phyloP scores from a whole-genome alignment of 345 rosid species.

The Lagerstroemia speciosa region DNA sequence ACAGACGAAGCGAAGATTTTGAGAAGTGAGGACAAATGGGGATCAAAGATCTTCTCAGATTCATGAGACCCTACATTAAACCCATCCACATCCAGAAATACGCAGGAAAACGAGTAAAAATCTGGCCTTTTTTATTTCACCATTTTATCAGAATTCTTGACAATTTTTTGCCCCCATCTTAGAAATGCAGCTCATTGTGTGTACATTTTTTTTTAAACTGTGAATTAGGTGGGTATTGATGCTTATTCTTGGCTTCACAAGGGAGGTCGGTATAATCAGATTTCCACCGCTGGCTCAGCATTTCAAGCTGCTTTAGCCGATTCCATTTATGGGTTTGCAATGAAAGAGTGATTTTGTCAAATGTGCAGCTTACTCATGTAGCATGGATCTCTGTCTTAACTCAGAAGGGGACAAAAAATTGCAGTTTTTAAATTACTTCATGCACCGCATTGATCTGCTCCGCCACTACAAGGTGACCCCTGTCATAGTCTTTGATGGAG shows the following conservation, averaged over 20 bases:
- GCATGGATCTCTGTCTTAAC: conserved; percentile 88
- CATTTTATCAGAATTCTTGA: neutral
- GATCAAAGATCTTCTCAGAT: conserved; percentile 77
- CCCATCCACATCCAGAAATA: conserved; percentile 70
- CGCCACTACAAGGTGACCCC: conserved; percentile 56
- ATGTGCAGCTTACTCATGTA: conserved; percentile 76
- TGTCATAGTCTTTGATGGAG: conserved; percentile 84
- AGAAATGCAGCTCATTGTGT: neutral
- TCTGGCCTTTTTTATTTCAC: neutral
- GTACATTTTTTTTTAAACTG: neutral
- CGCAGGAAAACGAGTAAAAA: conserved; percentile 59
- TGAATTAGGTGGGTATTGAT: conserved; percentile 81
- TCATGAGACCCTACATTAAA: conserved; percentile 72
- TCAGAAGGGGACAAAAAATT: conserved; percentile 47
- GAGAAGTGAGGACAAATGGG: conserved; percentile 37
- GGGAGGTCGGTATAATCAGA: conserved; percentile 51
- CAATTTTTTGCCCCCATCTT: neutral
- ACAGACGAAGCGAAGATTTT: neutral
- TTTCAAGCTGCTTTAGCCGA: neutral
- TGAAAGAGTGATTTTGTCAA: neutral
- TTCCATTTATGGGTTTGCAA: neutral
- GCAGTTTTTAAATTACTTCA: conserved; percentile 60
- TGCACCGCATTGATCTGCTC: conserved; percentile 74
- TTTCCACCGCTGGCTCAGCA: neutral
- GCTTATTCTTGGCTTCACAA: conserved; percentile 92